These are phyloP conservation scores for Pythium volutum DNA, from an alignment of 352 stramenopile genomes.

Conservation along the genomic window DNA sequence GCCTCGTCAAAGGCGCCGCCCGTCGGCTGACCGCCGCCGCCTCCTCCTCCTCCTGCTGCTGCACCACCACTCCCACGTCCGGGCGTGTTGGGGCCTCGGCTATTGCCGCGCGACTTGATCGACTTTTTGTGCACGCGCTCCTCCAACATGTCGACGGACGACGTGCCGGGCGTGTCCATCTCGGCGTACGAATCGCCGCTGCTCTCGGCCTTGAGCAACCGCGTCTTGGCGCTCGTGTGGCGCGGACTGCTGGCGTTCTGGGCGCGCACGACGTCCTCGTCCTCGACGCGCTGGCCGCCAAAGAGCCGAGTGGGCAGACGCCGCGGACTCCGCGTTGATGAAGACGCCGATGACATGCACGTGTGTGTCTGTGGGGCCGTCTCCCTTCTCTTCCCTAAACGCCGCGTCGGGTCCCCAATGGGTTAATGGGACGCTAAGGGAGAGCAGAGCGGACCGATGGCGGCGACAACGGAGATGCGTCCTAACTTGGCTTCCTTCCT, in stretches of 20 bases:
- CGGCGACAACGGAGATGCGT: background rate
- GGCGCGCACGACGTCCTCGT: conserved; percentile 39
- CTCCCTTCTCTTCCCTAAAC: background rate
- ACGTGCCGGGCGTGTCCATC: conserved; percentile 27
- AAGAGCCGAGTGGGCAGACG: conserved; percentile 39
- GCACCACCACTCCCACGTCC: background rate
- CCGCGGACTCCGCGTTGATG: conserved; percentile 24
- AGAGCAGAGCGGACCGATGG: background rate
- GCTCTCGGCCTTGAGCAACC: conserved; percentile 22
- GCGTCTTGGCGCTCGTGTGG: conserved; percentile 26
- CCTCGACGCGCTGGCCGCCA: conserved; percentile 46
- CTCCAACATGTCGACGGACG: conserved; percentile 19
- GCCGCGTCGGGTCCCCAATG: too few relatives aligned
- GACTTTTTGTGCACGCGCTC: conserved; percentile 8
- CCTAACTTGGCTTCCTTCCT: background rate
- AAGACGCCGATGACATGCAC: background rate
- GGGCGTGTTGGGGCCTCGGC: conserved; percentile 3
- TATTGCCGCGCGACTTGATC: conserved; percentile 15
- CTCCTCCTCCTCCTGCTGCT: background rate
- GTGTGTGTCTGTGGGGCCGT: background rate
- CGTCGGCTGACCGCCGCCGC: background rate
- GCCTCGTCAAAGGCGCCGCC: conserved; percentile 20
- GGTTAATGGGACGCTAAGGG: background rate
- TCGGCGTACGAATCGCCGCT: conserved; percentile 29
- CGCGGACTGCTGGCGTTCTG: conserved; percentile 27